Evolutionary conservation across 257 asterid genomes (phyloP), one percentile per base, ranked within the genome.

Genomic region (Anisodus tanguticus): DNA sequence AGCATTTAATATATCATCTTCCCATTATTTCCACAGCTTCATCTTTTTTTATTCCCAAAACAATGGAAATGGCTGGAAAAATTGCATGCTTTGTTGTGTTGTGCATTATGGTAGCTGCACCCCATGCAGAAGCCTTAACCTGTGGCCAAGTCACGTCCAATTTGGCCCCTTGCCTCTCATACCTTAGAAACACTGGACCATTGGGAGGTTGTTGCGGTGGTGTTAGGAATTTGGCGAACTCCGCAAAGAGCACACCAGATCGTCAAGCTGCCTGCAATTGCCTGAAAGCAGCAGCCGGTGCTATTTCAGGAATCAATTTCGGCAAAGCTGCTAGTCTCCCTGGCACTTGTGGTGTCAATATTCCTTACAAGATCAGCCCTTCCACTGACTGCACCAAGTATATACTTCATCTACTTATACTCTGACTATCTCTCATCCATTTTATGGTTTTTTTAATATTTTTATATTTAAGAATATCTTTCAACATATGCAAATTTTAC

Each of bases 321-420:
- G n/a, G 19, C 49, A 85, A 77, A 86, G 97, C 93, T 1, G 90
- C 90, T 19, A 86, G 82, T 11, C 93, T 94, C 13, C 98, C 98
- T 1, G 35, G 26, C 6, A 68, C 15, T 7, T 94, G 98, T 66
- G 88, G 89, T 5, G 89, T 92, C 59, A 86, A 47, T 80, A 57
- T 93, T 69, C 93, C 97, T 3, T 92, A 90, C 91, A 55, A 87
- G 80, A 94, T 94, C 78, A 84, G 89, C 85, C 92, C 92, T 53
- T 85, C 88, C 85, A 91, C 92, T 10, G 87, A 90, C 80, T 93
- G 98, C 91, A 1, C 89, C 55, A 90, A 13, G 98, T 93, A 89
- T 4, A 59, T 51, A 1, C 45, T 55, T 64, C 17, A 15, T 59
- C 74, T 15, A 10, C 49, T 31, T 68, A 69, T 37, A 22, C 6